Evolutionary conservation across 2,329 filamentous ascomycete species (phyloP), one percentile per base, ranked within the genome.

Genomic region (Clonostachys solani): DNA sequence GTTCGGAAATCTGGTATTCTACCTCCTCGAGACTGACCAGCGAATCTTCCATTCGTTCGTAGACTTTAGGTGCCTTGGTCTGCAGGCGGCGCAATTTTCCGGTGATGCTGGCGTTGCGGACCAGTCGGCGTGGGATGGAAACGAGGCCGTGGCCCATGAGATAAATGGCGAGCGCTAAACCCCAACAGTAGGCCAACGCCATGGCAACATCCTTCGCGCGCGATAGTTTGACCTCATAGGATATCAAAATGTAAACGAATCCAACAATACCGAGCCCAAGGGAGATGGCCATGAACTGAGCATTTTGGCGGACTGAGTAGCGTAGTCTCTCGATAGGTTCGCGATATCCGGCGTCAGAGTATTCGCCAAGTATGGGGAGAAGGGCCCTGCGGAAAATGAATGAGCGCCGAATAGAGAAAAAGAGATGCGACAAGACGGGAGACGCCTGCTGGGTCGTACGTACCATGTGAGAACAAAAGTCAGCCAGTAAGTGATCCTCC

Each of bases 131-230:
- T 1, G 94, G 94, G 48, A 99, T 87, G 2, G 92, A 87, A 33
- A 99, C 94, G 23, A 99, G 75, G 8, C 94, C 94, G 65, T 99
- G 94, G 7, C 94, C 94, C 92, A 99, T 97, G 38, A 99, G 77
- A 60, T 96, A 97, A 52, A 99, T 96, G 42, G 92, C 94, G 45
- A 97, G 76, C 5, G 92, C 77, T 56, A 99, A 71, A 57, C 92
- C 91, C 87, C 92, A 97, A 50, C 90, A 89, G 66, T 99, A 99
- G 36, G 92, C 89, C 50, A 97, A 73, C 13, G 94, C 92, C 89
- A 99, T 96, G 53, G 95, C 78, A 38, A 95, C 74, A 35, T 81
- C 85, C 70, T 95, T 96, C 56, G 97, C 76, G 0, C 85, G 86
- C 3, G 74, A 75, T 49, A 86, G 78, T 23, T 83, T 79, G 56